phyloP scores from a whole-genome alignment of 345 rosid species.

The Pugionium cornutum region DNA sequence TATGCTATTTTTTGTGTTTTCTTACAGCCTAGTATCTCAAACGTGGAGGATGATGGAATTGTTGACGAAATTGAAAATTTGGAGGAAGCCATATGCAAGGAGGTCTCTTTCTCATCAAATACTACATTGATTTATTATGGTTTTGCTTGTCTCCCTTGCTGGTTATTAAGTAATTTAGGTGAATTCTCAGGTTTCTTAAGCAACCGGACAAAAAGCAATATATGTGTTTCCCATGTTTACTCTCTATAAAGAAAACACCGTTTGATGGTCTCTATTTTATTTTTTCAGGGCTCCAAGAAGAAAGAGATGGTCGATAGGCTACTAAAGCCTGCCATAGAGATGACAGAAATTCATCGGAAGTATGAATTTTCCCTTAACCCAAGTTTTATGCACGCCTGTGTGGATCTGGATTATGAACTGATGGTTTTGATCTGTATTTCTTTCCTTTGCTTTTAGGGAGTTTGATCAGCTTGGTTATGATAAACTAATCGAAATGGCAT shows the following conservation, averaged over 20 bases:
- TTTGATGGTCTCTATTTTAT: slow-evolving; percentile 32
- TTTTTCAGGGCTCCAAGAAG: slow-evolving; percentile 65
- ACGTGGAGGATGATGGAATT: slow-evolving; percentile 62
- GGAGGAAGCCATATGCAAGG: slow-evolving; percentile 58
- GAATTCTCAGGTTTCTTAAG: not conserved
- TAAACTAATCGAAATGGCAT: slow-evolving; percentile 76
- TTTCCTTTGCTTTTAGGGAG: slow-evolving; percentile 53
- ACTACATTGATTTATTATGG: slow-evolving; percentile 4
- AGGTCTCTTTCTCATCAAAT: slow-evolving; percentile 50
- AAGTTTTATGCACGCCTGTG: slow-evolving; percentile 16
- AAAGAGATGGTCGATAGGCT: slow-evolving; percentile 59
- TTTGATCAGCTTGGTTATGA: slow-evolving; percentile 70
- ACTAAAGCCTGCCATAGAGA: slow-evolving; percentile 57
- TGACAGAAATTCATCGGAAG: slow-evolving; percentile 70
- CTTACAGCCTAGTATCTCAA: slow-evolving; percentile 54
- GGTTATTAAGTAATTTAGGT: slow-evolving; percentile 3
- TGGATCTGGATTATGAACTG: slow-evolving; percentile 15
- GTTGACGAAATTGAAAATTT: slow-evolving; percentile 55
- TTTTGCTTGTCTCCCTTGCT: slow-evolving; percentile 13
- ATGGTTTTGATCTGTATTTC: slow-evolving; percentile 7
- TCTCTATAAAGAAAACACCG: slow-evolving; percentile 10
- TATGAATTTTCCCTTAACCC: slow-evolving; percentile 34
- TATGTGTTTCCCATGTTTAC: slow-evolving; percentile 26
- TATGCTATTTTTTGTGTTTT: slow-evolving; percentile 25
- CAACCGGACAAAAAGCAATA: not conserved